A percentile compares a stretch with the other conserved stretches of the same genome.
Conservation (phyloP, 2,329 filamentous ascomycete genomes). For the Monosporascus sp. region DNA sequence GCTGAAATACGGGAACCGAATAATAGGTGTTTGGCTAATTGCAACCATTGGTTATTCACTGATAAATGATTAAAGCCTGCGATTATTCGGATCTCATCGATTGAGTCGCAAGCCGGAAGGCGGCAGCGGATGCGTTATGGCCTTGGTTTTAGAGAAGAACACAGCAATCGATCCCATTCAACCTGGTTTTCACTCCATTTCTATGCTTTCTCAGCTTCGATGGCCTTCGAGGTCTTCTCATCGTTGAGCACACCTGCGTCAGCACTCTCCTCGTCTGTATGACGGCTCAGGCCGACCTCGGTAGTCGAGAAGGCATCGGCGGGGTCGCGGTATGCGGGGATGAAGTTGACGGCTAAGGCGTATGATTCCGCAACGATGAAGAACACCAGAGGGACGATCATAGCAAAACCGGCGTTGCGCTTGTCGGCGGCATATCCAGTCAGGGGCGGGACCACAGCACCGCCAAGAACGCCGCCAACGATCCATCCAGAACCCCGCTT, state of each 20-base stretch:
- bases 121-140: too few species aligned
- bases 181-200: background rate
- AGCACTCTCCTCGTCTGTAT: constrained; percentile 15
- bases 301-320: constrained; percentile 53
- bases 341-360: constrained; percentile 59
- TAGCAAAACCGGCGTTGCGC: constrained; percentile 54
- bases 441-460: constrained; percentile 68
- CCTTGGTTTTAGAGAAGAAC: too few species aligned
- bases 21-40: too few species aligned
- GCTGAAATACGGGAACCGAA: too few species aligned
- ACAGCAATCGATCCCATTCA: too few species aligned
- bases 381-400: constrained; percentile 61
- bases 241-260: constrained; percentile 9
- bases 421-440: constrained; percentile 63
- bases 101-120: too few species aligned
- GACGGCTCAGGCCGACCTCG: constrained; percentile 33
- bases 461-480: constrained; percentile 65
- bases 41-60: too few species aligned
- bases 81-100: too few species aligned
- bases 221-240: constrained; percentile 15
- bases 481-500: constrained; percentile 72
- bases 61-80: too few species aligned
- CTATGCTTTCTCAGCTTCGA: constrained; percentile 3
- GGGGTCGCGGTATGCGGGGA: constrained; percentile 56
- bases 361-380: constrained; percentile 54